A percentile compares a stretch with the other conserved stretches of the same genome.
These are phyloP conservation scores for Vaccinium macrocarpon DNA, from an alignment of 148 eudicot genomes.

Conservation along the genomic window DNA sequence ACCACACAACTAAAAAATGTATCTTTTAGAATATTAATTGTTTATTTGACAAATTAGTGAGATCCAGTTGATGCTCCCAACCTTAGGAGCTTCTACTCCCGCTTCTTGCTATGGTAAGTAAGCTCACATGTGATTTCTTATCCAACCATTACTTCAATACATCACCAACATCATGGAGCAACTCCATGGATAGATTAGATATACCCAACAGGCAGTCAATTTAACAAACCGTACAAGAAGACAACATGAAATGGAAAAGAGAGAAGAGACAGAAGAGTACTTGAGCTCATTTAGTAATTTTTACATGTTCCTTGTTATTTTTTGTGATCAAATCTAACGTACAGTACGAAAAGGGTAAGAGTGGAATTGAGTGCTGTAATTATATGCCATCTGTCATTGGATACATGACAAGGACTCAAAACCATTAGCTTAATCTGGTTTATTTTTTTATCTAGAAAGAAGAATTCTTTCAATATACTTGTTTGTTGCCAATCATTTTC, in stretches of 20 bases:
- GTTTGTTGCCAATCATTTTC: background rate
- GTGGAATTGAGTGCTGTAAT: background rate
- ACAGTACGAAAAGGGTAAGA: background rate
- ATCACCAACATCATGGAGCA: background rate
- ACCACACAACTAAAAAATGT: background rate
- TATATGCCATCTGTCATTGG: background rate
- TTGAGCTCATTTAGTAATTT: background rate
- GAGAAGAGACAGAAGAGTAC: background rate
- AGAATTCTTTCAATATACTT: background rate
- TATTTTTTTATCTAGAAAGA: background rate
- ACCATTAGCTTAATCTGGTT: background rate
- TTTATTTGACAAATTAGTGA: background rate
- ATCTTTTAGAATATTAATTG: background rate
- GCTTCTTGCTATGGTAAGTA: background rate
- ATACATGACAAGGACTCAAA: background rate
- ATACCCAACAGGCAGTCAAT: background rate
- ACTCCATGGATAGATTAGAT: background rate
- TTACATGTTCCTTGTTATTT: background rate
- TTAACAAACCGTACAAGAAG: background rate
- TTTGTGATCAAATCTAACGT: background rate
- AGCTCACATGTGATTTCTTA: background rate
- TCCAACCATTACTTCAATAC: background rate
- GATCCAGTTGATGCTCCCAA: background rate
- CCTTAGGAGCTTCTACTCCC: background rate
- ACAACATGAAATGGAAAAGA: background rate